phyloP scores from a whole-genome alignment of 2,329 filamentous ascomycete species.

The Aspergillus versicolor region DNA sequence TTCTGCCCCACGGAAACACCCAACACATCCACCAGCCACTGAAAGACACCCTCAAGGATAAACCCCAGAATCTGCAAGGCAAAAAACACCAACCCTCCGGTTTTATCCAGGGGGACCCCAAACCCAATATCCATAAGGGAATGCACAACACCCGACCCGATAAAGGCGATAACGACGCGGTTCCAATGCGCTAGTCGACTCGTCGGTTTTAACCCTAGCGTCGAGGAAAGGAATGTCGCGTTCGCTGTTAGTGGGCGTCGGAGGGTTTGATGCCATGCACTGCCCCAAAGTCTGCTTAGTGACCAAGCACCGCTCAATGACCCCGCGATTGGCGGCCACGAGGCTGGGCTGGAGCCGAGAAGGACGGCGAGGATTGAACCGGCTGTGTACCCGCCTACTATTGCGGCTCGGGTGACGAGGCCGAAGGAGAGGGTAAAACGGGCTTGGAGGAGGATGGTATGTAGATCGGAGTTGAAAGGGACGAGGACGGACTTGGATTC shows the following conservation, averaged over 20 bases:
- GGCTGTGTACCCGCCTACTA: slow-evolving; percentile 15
- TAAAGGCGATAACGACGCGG: slow-evolving; percentile 16
- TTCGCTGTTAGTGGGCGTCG: slow-evolving; percentile 15
- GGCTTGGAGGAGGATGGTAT: not conserved
- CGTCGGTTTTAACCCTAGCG: slow-evolving; percentile 6
- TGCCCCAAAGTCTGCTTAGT: slow-evolving; percentile 18
- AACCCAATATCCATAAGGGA: slow-evolving; percentile 20
- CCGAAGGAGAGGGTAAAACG: slow-evolving; percentile 19
- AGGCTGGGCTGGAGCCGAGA: slow-evolving; percentile 7
- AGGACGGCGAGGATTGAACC: slow-evolving; percentile 7
- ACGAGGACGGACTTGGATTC: slow-evolving; percentile 5
- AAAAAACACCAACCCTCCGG: slow-evolving; percentile 20
- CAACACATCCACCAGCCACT: not conserved
- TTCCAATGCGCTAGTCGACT: slow-evolving; percentile 1
- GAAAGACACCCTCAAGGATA: not conserved
- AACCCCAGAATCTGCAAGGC: slow-evolving; percentile 18
- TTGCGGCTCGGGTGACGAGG: slow-evolving; percentile 12
- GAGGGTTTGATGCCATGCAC: slow-evolving; percentile 24
- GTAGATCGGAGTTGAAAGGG: not conserved
- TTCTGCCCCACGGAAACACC: not conserved
- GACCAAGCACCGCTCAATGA: slow-evolving; percentile 12
- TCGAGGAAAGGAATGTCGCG: slow-evolving; percentile 13
- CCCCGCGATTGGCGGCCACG: slow-evolving; percentile 20
- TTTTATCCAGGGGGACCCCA: slow-evolving; percentile 11
- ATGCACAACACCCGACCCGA: slow-evolving; percentile 18